Evolutionary conservation across 2,329 filamentous ascomycete species (phyloP).

Genomic region (Fusarium heterosporum): DNA sequence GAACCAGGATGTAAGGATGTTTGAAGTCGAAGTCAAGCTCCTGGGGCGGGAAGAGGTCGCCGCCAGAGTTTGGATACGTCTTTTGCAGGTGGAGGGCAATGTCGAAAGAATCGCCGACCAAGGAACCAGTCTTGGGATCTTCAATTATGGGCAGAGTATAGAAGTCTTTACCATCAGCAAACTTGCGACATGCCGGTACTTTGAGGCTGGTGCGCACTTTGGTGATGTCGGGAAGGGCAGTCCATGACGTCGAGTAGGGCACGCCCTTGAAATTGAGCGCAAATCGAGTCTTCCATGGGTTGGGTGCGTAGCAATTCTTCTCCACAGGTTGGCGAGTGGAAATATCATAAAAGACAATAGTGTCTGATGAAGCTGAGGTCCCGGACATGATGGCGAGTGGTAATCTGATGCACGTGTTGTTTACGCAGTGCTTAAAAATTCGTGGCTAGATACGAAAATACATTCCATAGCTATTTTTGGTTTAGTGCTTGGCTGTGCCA

Average conservation of each 20-base stretch:
- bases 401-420: neutral
- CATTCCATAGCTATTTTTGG: too few relatives aligned
- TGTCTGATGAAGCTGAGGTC: neutral
- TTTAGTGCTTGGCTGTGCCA: too few relatives aligned
- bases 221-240: constrained; percentile 63
- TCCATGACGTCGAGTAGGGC: constrained; percentile 58
- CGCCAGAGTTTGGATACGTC: constrained; percentile 59
- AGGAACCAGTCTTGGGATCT: constrained; percentile 55
- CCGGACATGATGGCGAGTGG: neutral
- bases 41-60: constrained; percentile 60
- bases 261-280: constrained; percentile 58
- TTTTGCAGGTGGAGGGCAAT: constrained; percentile 71
- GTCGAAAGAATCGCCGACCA: constrained; percentile 73
- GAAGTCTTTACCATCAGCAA: constrained; percentile 67
- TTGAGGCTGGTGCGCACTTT: constrained; percentile 60
- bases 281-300: constrained; percentile 52
- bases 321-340: constrained; percentile 49
- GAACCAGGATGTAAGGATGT: constrained; percentile 33
- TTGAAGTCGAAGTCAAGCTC: constrained; percentile 55
- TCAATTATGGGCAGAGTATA: constrained; percentile 69
- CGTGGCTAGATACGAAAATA: too few relatives aligned
- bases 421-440: too few relatives aligned
- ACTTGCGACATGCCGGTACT: constrained; percentile 63
- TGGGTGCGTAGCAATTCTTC: constrained; percentile 43
- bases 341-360: constrained; percentile 58